Percentiles rank a stretch among this genome's conserved stretches.
These are phyloP conservation scores for Cubamyces lactineus DNA, from an alignment of 768 basidiomycete genomes.

Conservation along the genomic window DNA sequence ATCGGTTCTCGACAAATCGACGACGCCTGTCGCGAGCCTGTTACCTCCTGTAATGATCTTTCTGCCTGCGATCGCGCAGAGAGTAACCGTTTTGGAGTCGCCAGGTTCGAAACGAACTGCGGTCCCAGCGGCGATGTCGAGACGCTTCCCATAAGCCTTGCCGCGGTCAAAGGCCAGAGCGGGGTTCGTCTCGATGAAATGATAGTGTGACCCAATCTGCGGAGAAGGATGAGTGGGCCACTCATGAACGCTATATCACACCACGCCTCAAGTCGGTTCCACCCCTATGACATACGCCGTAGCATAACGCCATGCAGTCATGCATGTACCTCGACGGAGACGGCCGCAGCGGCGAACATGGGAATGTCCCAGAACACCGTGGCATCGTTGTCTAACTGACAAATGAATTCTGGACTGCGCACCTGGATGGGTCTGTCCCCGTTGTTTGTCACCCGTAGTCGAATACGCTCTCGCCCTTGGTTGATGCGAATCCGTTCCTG, in stretches of 20 bases:
- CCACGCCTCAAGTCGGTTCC: too few relatives aligned
- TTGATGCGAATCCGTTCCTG: constrained; percentile 77
- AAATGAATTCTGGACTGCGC: constrained; percentile 10
- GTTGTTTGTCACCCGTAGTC: constrained; percentile 81
- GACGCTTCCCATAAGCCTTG: constrained; percentile 78
- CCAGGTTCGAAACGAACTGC: constrained; percentile 98
- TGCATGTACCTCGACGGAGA: too few relatives aligned
- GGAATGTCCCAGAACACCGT: too few relatives aligned
- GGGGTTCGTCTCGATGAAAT: constrained; percentile 89
- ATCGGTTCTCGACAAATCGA: constrained; percentile 48
- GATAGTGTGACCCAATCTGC: constrained; percentile 93
- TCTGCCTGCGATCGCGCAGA: constrained; percentile 77
- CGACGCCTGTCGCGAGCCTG: constrained; percentile 59
- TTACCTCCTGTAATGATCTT: constrained; percentile 82
- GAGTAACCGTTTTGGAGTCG: constrained; percentile 79
- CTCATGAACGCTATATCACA: too few relatives aligned
- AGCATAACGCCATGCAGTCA: too few relatives aligned
- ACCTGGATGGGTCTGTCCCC: constrained; percentile 95
- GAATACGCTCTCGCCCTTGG: constrained; percentile 66
- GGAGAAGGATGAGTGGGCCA: constrained; percentile 6
- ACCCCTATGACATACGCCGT: not conserved
- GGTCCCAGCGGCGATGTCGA: constrained; percentile 94
- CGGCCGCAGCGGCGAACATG: too few relatives aligned
- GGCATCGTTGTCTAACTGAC: not conserved
- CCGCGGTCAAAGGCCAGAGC: constrained; percentile 81